Base-by-base conservation (phyloP, 306 rosid genomes). In the Carpinus viminea region DNA sequence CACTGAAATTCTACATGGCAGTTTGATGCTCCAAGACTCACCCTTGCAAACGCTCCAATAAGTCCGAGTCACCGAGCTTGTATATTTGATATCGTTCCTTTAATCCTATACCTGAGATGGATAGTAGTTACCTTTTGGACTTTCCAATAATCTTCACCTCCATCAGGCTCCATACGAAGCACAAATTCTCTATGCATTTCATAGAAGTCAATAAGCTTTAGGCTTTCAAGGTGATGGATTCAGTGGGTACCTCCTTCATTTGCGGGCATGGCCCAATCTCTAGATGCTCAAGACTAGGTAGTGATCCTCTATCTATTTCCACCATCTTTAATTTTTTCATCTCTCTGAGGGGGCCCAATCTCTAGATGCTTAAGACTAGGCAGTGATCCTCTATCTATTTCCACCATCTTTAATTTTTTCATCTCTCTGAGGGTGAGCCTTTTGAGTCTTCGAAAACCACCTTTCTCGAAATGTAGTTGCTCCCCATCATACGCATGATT, bases 401-500 rank as follows among this genome's bases (percentile, higher is more conserved):
- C 26, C 13, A 79, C 26, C 31, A 12, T 12, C 20, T 65, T 10
- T 43, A 79, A 68, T 46, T 7, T 52, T 1, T 34, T 11, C 57
- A 79, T 26, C 8, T 43, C 17, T 2, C 17, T 18, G n/a, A 79
- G 70, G 0, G 11, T 6, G 5, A 72, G 56, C 36, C 20, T 12
- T 7, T 17, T 59, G 17, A 74, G 79, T 34, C 68, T 74, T 28
- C 3, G 51, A 43, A 75, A 68, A 2, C 45, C 47, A 9, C 64
- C 66, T 34, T 48, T 46, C 70, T 60, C 43, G 34, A 79, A 71
- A 10, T 18, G 77, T 24, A 79, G 53, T 0, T 60, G 34, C 12
- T 79, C 82, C 38, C 77, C 82, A 47, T 48, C 60, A 61, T 71
- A 78, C 2, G 21, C 81, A 2, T 78, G 69, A 45, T n/a, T 11